Percentiles rank a stretch among this genome's conserved stretches.
Conservation (phyloP, 2,329 filamentous ascomycete species). For the Stromatinia cepivora region DNA sequence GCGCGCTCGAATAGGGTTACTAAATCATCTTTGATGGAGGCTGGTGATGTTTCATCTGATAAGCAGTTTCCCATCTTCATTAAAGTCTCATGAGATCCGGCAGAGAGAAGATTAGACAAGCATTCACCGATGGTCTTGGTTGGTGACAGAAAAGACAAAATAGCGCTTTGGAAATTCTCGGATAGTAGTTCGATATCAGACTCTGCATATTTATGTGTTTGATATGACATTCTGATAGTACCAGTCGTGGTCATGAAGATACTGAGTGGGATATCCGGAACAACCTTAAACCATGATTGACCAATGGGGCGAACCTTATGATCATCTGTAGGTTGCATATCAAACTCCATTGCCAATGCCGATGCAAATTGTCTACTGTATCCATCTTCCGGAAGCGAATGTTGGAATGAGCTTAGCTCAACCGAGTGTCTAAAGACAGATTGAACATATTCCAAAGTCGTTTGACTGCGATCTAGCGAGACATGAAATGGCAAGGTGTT, state of each 20-base stretch:
- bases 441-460: constrained; percentile 18
- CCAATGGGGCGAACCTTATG: neutral
- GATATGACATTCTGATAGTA: constrained; percentile 17
- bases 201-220: neutral
- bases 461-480: constrained; percentile 2
- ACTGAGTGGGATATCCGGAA: constrained; percentile 18
- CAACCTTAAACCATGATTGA: constrained; percentile 10
- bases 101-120: neutral
- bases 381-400: constrained; percentile 23
- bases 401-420: constrained; percentile 19
- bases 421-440: constrained; percentile 19
- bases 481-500: constrained; percentile 25
- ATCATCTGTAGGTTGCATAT: constrained; percentile 1
- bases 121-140: neutral
- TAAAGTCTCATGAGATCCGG: neutral
- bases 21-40: constrained; percentile 19
- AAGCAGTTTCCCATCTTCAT: constrained; percentile 20
- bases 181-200: neutral
- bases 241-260: constrained; percentile 15
- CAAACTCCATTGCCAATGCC: constrained; percentile 15
- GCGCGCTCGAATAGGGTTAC: constrained; percentile 20
- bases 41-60: constrained; percentile 3
- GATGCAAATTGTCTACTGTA: constrained; percentile 20
- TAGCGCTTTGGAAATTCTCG: neutral
- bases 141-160: constrained; percentile 5